Base-by-base conservation (phyloP, 2,329 filamentous ascomycete species). In the Hymenotorrendiella dingleyae region DNA sequence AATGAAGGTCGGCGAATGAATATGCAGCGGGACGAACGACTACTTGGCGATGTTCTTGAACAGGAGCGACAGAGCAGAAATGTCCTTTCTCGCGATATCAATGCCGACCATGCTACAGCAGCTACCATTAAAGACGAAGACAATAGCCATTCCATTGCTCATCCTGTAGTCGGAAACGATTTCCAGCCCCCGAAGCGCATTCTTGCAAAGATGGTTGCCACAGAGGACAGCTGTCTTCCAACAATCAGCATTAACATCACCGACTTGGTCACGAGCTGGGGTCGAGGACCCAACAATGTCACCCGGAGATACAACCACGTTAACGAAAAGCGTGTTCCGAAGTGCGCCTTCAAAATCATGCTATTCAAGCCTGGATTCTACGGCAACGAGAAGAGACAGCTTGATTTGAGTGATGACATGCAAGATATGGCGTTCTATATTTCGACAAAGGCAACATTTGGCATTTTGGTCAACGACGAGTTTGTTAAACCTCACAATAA, bases 401-500 rank as follows among this genome's bases (percentile, higher is more conserved):
- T 27, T 40, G 35, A 50, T 11, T 27, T 45, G 12, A 44, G 36
- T 19, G 45, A 50, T 10, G 39, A 43, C 11, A 52, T 67, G 36
- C 54, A 64, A 12, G 62, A 71, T 43, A 47, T 62, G 53, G 73
- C 78, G 4, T 84, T 89, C 48, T 82, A 79, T 59, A 80, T 96
- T 38, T 83, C 84, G 1, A 94, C 88, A 3, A 88, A 89, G 54
- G 84, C 86, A 4, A 83, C 80, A 6, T 70, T 72, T 21, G 86
- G 87, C 16, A 86, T 96, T 48, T 74, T 70, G 52, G 72, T 97
- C 58, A 96, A 96, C 56, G 80, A 77, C 21, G 72, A 77, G n/a
- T 69, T 71, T 29, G 66, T 96, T 19, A 67, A 63, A 2, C 76
- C 79, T 2, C 67, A 76, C 28, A 70, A 80, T 27, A 60, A 69